Evolutionary conservation across 2,329 filamentous ascomycete genomes (phyloP), one percentile per base, ranked within the genome.

Genomic region (Elsinoe ampelina): DNA sequence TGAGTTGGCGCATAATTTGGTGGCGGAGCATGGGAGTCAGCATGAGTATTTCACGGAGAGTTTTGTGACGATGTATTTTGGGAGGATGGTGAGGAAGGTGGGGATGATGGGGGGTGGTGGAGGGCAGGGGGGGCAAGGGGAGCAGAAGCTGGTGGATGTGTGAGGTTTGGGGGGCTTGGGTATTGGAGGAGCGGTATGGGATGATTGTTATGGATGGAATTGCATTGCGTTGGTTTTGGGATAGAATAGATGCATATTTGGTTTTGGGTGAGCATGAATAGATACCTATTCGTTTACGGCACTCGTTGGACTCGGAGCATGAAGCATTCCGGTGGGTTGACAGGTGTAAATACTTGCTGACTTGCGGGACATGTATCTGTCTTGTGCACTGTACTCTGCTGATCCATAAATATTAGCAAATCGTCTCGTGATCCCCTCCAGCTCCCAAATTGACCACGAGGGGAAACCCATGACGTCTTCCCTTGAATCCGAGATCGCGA

Each of bases 1-100:
- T 69, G 95, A 98, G 73, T 73, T 98, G 70, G 91, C 93, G 58
- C 93, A 98, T 72, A 98, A 98, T 68, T 73, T 98, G 56, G 89
- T 95, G 7, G 73, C 74, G 36, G 79, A 83, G 61, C 92, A 97
- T 70, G 86, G 85, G 65, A 77, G 86, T 13, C 80, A 86, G 55
- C 89, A 95, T 71, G 87, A 84, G 65, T 95, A 85, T 67, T 95
- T 93, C 67, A 92, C 85, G 73, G 87, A 92, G 72, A 85, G 84
- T 13, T 87, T 92, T 64, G 83, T 89, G 55, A 81, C 86, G 59
- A 80, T 87, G 65, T 92, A 90, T 70, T 90, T 91, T 68, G 73
- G 78, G 17, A 83, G 81, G 67, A 84, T 91, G 76, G 78, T 86
- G 65, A 66, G 71, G 34, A 82, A 79, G 69, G 73, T 79, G 30